Evolutionary conservation across 2,329 filamentous ascomycete genomes (phyloP).

Genomic region (Cercospora beticola): DNA sequence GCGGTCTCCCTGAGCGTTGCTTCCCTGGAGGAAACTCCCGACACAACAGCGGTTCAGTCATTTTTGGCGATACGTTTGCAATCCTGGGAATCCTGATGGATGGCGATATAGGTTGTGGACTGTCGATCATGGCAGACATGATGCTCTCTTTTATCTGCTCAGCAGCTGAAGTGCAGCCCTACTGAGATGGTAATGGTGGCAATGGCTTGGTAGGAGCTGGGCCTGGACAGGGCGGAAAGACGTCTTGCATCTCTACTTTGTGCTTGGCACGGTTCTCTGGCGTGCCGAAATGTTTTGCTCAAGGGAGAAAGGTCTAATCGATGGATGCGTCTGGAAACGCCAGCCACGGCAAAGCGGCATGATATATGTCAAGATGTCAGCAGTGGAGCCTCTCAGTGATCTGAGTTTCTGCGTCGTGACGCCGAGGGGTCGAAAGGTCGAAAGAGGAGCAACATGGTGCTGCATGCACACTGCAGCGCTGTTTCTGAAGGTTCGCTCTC

Average conservation of each 20-base stretch:
- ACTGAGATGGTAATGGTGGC: slow-evolving; percentile 18
- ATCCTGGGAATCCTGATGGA: background rate
- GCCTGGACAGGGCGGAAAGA: slow-evolving; percentile 21
- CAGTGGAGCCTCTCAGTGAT: background rate
- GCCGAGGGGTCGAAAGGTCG: background rate
- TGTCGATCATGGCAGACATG: background rate
- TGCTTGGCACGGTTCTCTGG: slow-evolving; percentile 4
- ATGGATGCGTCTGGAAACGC: slow-evolving; percentile 2
- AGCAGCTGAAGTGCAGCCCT: background rate
- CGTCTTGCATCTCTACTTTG: slow-evolving; percentile 16
- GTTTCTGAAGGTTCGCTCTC: background rate
- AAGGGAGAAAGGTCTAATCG: background rate
- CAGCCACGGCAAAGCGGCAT: background rate
- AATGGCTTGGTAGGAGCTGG: slow-evolving; percentile 22
- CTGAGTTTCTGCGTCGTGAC: slow-evolving; percentile 1
- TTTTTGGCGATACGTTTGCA: background rate
- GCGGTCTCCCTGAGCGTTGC: background rate
- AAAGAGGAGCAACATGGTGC: background rate
- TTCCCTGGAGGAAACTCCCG: background rate
- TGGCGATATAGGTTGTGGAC: background rate
- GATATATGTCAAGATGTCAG: slow-evolving; percentile 7
- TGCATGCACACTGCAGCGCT: background rate
- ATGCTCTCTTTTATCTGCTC: background rate
- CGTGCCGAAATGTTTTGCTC: background rate
- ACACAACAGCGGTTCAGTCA: background rate